Conservation (phyloP, 768 basidiomycete species). For the Leccinum boreale region DNA sequence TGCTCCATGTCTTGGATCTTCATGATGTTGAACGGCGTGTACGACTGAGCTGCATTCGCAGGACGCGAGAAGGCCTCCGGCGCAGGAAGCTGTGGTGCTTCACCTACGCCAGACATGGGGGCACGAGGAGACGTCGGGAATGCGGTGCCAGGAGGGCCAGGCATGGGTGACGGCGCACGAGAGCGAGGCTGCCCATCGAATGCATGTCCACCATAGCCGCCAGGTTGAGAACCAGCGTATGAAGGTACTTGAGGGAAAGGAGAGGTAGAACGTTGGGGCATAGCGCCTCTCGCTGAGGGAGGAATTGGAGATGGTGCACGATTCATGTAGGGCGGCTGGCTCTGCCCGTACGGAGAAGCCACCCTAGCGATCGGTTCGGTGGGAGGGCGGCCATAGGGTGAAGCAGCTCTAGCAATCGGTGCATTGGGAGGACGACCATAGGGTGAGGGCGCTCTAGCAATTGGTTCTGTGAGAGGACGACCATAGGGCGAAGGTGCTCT, state of each 20-base stretch:
- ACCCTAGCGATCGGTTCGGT: slow-evolving; percentile 41
- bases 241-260: slow-evolving; percentile 32
- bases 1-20: slow-evolving; percentile 78
- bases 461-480: slow-evolving; percentile 38
- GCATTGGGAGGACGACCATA: slow-evolving; percentile 34
- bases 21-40: slow-evolving; percentile 65
- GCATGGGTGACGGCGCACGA: slow-evolving; percentile 55
- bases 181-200: slow-evolving; percentile 51
- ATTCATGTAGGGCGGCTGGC: slow-evolving; percentile 23
- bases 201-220: slow-evolving; percentile 58
- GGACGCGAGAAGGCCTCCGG: slow-evolving; percentile 77
- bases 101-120: slow-evolving; percentile 12
- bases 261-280: slow-evolving; percentile 26
- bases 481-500: slow-evolving; percentile 33
- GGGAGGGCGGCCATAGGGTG: slow-evolving; percentile 34
- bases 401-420: slow-evolving; percentile 37
- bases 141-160: slow-evolving; percentile 33
- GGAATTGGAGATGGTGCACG: slow-evolving; percentile 31
- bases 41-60: slow-evolving; percentile 63
- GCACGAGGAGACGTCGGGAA: slow-evolving; percentile 32
- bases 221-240: slow-evolving; percentile 22
- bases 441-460: slow-evolving; percentile 25
- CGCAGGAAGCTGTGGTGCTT: slow-evolving; percentile 46
- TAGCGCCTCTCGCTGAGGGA: slow-evolving; percentile 15
- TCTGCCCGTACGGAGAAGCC: slow-evolving; percentile 30